A percentile compares a stretch with the other conserved stretches of the same genome.
These are phyloP conservation scores for Cubamyces lactineus DNA, from an alignment of 768 basidiomycete genomes.

Conservation along the genomic window DNA sequence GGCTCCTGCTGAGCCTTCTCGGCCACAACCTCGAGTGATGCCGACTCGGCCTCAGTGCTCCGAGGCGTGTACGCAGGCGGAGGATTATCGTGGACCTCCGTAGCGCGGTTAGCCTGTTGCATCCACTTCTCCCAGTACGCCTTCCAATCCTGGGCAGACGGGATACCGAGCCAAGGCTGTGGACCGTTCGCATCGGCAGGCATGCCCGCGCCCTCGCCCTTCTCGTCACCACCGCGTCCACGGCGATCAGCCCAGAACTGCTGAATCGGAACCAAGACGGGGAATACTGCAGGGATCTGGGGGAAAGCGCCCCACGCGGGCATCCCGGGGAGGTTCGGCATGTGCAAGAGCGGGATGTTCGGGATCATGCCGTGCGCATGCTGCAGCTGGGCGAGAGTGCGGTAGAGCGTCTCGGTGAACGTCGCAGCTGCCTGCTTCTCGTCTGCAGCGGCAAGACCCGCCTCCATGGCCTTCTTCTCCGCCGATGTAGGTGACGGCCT, in stretches of 20 bases:
- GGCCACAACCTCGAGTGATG: conserved; percentile 17
- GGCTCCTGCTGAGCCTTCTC: conserved; percentile 23
- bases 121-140: conserved; percentile 81
- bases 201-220: conserved; percentile 28
- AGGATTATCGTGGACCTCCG: conserved; percentile 52
- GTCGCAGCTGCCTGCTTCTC: conserved; percentile 43
- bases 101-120: conserved; percentile 52
- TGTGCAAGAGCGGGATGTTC: conserved; percentile 43
- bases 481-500: not conserved
- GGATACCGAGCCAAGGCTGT: conserved; percentile 32
- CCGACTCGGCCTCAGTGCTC: conserved; percentile 37
- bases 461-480: conserved; percentile 32
- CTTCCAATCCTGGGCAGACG: conserved; percentile 58
- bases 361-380: conserved; percentile 54
- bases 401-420: conserved; percentile 74
- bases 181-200: conserved; percentile 27
- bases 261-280: conserved; percentile 72
- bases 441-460: conserved; percentile 27
- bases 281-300: conserved; percentile 78
- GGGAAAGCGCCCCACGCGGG: conserved; percentile 56
- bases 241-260: conserved; percentile 60
- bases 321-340: conserved; percentile 51
- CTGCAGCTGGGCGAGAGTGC: conserved; percentile 65
- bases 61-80: conserved; percentile 78
- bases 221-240: conserved; percentile 34